Evolutionary conservation across 176 grass and related monocot genomes (phyloP).

Genomic region (Oryza coarctata): DNA sequence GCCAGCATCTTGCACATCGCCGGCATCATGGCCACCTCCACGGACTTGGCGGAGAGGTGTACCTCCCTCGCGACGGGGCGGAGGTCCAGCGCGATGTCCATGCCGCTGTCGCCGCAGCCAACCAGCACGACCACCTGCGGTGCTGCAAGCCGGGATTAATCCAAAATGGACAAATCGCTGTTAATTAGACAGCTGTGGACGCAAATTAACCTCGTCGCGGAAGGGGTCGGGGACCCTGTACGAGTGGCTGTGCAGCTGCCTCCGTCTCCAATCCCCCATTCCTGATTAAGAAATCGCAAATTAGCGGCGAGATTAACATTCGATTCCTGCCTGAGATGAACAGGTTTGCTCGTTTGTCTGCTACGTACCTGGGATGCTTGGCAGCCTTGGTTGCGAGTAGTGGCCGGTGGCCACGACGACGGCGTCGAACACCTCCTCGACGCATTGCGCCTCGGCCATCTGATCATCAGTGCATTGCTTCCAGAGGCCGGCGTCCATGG

Average conservation of each 20-base stretch:
- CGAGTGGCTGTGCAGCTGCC: conserved; percentile 35
- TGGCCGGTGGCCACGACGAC: conserved; percentile 40
- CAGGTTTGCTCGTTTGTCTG: background rate
- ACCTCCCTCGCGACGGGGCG: conserved; percentile 28
- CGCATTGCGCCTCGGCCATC: background rate
- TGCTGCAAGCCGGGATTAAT: background rate
- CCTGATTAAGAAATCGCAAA: background rate
- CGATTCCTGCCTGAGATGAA: background rate
- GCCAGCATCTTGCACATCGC: conserved; percentile 12
- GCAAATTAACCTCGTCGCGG: conserved; percentile 10
- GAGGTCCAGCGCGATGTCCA: conserved; percentile 37
- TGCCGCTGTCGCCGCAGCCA: conserved; percentile 26
- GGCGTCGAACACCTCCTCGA: conserved; percentile 34
- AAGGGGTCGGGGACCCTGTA: conserved; percentile 33
- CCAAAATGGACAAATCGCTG: background rate
- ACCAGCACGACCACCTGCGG: conserved; percentile 30
- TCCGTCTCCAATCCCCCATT: conserved; percentile 20
- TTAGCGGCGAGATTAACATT: background rate
- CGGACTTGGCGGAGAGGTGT: conserved; percentile 14
- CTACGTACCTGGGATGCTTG: conserved; percentile 17
- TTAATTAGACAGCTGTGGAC: background rate
- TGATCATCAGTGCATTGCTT: background rate
- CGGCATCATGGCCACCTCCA: background rate
- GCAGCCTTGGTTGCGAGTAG: conserved; percentile 31
- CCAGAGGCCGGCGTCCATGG: background rate